Evolutionary conservation across 768 basidiomycete species (phyloP), one percentile per base, ranked within the genome.

Genomic region (Asterophora lycoperdoides): DNA sequence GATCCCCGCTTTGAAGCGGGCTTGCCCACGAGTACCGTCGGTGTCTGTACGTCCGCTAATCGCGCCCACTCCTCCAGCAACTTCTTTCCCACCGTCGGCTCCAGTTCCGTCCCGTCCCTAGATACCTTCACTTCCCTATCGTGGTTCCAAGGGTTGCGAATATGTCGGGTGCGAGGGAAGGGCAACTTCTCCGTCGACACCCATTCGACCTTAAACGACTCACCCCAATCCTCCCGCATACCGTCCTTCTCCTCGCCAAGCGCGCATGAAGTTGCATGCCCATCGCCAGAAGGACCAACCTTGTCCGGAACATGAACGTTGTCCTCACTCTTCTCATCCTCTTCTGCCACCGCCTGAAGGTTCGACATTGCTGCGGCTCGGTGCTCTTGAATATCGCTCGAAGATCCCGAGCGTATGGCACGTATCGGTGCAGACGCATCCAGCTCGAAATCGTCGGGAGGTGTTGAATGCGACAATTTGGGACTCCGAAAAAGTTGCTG

Each of bases 131-230:
- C 76, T 59, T 89, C 84, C 42, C 80, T 71, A 50, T 87, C 89
- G 55, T 90, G 81, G 57, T 97, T 97, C 93, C 93, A 97, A 2
- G 86, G 85, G 62, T 97, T 98, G 35, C 89, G 81, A 44, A 96
- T 65, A 61, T 92, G 86, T 20, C 84, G 77, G 29, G 86, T 86
- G 38, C 79, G 79, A 53, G 73, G 67, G 66, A 97, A 97, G 0
- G 90, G 82, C 2, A 97, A 63, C 2, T 76, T 74, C 10, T 78
- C 69, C 0, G 81, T 87, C 55, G 76, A 79, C 38, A 93, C 54
- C 94, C 94, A 96, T 56, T 93, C 77, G 19, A 96, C 69, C 51
- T 76, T 75, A 76, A 97, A 96, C 4, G 86, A 74, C 44, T 83
- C 78, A 11, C 89, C 90, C 90, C 89, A 89, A 36, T 83, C 78